Conservation (phyloP, 2,329 filamentous ascomycete species). For the Dryadomyces sulphureus region DNA sequence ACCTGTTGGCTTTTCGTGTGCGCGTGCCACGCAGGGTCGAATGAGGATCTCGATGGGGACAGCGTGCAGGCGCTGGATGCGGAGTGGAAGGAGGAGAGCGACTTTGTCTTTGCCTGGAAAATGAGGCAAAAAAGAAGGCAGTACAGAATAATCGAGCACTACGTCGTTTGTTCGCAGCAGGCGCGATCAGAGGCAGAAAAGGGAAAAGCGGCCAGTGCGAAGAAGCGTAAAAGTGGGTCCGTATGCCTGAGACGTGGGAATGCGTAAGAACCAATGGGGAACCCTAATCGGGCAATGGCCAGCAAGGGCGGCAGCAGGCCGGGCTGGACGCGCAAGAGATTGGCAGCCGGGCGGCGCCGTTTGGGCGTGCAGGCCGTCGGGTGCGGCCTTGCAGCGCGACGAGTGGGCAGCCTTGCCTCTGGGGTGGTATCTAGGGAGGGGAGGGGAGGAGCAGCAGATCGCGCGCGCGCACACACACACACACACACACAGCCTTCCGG, state of each 20-base stretch:
- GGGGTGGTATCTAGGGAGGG: background rate
- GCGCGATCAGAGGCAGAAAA: slow-evolving; percentile 3
- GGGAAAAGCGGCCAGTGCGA: slow-evolving; percentile 3
- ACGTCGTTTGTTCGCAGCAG: slow-evolving; percentile 2
- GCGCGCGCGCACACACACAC: too few species aligned
- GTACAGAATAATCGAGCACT: too few species aligned
- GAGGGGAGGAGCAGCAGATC: too few species aligned
- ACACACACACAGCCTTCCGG: background rate
- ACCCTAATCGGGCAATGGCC: background rate
- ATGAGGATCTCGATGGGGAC: background rate
- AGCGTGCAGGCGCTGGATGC: background rate
- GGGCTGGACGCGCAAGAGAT: too few species aligned
- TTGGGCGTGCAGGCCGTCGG: background rate
- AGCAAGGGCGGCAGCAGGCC: background rate
- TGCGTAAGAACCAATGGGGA: background rate
- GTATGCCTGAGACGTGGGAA: background rate
- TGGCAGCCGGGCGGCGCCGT: background rate
- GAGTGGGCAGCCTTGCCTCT: background rate
- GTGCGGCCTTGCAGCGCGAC: background rate
- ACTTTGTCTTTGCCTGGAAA: background rate
- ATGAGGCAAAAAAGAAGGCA: background rate
- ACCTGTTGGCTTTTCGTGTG: background rate
- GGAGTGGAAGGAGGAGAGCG: background rate
- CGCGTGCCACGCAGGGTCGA: background rate
- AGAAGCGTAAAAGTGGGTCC: slow-evolving; percentile 1